Evolutionary conservation across 208 protist genomes (phyloP), one percentile per base, ranked within the genome.

Genomic region (Acanthamoeba rhysodes): DNA sequence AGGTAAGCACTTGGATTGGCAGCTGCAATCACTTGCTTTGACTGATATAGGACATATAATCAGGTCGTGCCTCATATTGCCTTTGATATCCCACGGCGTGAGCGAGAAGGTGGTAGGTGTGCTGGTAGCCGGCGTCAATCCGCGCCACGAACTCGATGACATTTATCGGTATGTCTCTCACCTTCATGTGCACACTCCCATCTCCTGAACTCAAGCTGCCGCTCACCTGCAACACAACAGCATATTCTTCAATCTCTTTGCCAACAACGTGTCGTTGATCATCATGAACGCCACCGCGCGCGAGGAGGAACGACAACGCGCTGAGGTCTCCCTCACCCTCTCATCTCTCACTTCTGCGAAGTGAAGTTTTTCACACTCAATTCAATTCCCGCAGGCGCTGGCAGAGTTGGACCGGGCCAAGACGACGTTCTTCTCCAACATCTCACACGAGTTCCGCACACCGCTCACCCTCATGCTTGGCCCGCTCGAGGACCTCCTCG

Each of bases 371-470:
- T n/a, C n/a, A n/a, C n/a, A n/a, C n/a, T n/a, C n/a, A n/a, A n/a
- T 74, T 74, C 8, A 24, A 8, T 74, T 34, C 59, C 14, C 0
- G 45, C 32, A 91, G 87, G 16, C 93, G 14, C 76, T 96, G 29
- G 95, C 95, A 0, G 93, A 96, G n/a, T 50, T 96, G 34, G 95
- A 96, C 24, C 34, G 93, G 55, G 87, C 91, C n/a, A 96, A 96
- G 62, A 96, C 92, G 8, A 76, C n/a, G 2, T 96, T 96, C n/a
- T 96, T 96, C 62, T 94, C 70, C 37, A 96, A 96, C 37, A 95
- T 96, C 37, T 93, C 70, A 3, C 95, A 96, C 66, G 92, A 96
- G 57, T 95, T 96, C 32, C n/a, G n/a, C n/a, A n/a, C n/a, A n/a
- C n/a, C n/a, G n/a, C n/a, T n/a, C n/a, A n/a, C n/a, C n/a, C n/a